Conservation (phyloP, 2,329 filamentous ascomycete species). For the Acarospora socialis region DNA sequence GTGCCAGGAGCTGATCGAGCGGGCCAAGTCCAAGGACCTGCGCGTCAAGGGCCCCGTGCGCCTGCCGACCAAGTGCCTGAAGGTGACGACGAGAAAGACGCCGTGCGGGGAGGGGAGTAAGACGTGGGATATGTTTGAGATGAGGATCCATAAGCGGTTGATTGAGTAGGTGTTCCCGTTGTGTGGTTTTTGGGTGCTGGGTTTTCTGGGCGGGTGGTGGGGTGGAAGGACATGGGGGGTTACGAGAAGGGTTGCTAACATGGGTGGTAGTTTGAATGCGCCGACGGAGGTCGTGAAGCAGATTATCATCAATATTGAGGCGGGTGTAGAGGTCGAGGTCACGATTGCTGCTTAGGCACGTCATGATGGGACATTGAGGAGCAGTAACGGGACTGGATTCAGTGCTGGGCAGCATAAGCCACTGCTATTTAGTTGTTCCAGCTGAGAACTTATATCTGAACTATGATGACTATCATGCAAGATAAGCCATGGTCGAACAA, state of each 20-base stretch:
- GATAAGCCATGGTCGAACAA: too few relatives aligned
- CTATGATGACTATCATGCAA: too few relatives aligned
- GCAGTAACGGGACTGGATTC: not conserved
- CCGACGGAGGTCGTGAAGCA: conserved; percentile 64
- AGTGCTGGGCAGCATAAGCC: too few relatives aligned
- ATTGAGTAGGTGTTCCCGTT: conserved; percentile 55
- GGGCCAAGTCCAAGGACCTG: conserved; percentile 96
- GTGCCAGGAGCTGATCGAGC: conserved; percentile 95
- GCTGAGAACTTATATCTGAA: too few relatives aligned
- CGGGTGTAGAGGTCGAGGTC: conserved; percentile 39
- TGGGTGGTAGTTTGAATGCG: conserved; percentile 57
- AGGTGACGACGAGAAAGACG: conserved; percentile 97
- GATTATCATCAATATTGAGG: conserved; percentile 41
- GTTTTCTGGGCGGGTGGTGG: not conserved
- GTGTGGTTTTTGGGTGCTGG: not conserved
- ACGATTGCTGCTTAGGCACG: conserved; percentile 36
- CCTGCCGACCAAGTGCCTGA: conserved; percentile 91
- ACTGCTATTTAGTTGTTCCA: too few relatives aligned
- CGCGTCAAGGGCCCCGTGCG: conserved; percentile 97
- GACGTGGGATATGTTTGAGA: conserved; percentile 98
- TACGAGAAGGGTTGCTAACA: not conserved
- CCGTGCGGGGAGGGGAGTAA: conserved; percentile 99
- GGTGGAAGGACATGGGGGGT: not conserved
- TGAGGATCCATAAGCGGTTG: conserved; percentile 98
- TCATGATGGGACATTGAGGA: conserved; percentile 7